phyloP scores from a whole-genome alignment of 1,139 yeast species.

The Yamadazyma friedrichii region DNA sequence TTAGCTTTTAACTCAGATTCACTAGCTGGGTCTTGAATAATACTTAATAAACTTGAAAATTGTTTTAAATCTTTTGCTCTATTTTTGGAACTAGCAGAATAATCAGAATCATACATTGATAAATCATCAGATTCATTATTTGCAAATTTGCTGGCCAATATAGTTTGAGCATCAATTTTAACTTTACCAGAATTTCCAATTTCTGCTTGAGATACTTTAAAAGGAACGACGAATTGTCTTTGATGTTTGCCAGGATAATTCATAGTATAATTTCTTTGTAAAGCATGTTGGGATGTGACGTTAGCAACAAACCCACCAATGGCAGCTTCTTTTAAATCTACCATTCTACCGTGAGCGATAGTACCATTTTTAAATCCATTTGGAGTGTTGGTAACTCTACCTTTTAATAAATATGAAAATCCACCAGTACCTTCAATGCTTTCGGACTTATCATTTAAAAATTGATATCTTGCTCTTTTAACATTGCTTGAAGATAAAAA shows the following conservation, averaged over 20 bases:
- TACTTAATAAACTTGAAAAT: conserved; percentile 16
- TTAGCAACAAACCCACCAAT: conserved; percentile 72
- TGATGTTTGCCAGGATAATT: conserved; percentile 44
- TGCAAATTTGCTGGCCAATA: conserved; percentile 3
- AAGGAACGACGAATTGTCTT: conserved; percentile 47
- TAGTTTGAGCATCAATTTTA: conserved; percentile 34
- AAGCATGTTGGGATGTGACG: conserved; percentile 37
- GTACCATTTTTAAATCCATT: conserved; percentile 63
- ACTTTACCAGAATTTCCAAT: conserved; percentile 36
- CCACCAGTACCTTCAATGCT: conserved; percentile 70
- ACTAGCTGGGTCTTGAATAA: conserved; percentile 11
- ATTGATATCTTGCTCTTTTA: conserved; percentile 7
- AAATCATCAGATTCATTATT: conserved; percentile 17
- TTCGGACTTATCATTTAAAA: conserved; percentile 8
- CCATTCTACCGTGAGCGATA: conserved; percentile 70
- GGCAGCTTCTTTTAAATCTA: conserved; percentile 56
- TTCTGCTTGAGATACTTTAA: conserved; percentile 42
- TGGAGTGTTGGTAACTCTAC: conserved; percentile 72
- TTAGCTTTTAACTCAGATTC: neutral
- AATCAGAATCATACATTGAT: conserved; percentile 25
- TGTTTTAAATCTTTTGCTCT: conserved; percentile 28
- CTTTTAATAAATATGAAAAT: conserved; percentile 66
- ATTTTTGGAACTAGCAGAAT: conserved; percentile 35
- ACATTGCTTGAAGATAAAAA: conserved; percentile 21
- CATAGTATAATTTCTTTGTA: conserved; percentile 41